Base-by-base conservation (phyloP, 75 land plant species). In the Pinus albicaulis region DNA sequence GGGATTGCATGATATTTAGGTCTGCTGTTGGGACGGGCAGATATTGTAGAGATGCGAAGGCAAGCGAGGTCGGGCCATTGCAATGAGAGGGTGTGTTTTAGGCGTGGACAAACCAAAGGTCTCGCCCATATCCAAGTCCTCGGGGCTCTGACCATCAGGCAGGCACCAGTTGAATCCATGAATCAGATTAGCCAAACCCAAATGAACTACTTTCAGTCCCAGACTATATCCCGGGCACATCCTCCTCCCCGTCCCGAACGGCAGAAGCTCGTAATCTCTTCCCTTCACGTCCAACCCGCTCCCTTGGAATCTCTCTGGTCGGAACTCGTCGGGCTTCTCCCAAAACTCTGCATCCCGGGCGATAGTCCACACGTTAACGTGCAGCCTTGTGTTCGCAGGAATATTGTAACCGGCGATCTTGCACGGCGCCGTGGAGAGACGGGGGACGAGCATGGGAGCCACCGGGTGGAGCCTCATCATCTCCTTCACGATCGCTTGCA, bases 41-140 rank as follows among this genome's bases (percentile, higher is more conserved):
- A 53, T 17, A 36, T 20, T 56, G 76, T 87, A 87, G 56, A 87
- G 64, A 72, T 82, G 83, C 13, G 24, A 16, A 13, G 89, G 86
- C 41, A 85, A 86, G 7, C 89, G 73, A 44, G 88, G 86, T 59
- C 78, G 76, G 7, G 57, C 76, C 14, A 79, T 77, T 12, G 74
- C 84, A 23, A 62, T 55, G n/a, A 90, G 86, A 3, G 88, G 88
- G 14, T 60, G 2, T 57, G 81, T 85, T 57, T 74, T 58, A 4
- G 83, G 85, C 7, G 81, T 83, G 0, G 89, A 82, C n/a, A 89
- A 72, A 56, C 93, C 93, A 71, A 89, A 87, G 3, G 74, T 80
- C 76, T 89, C 93, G 59, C 81, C 86, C 93, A 91, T 91, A 76
- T 76, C 79, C 63, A 91, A 20, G 12, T 88, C 82, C 61, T 82